Percentiles rank a stretch among this genome's conserved stretches.
These are phyloP conservation scores for Mortierella sp. DNA, from an alignment of 371 early-diverging fungal genomes.

Conservation along the genomic window DNA sequence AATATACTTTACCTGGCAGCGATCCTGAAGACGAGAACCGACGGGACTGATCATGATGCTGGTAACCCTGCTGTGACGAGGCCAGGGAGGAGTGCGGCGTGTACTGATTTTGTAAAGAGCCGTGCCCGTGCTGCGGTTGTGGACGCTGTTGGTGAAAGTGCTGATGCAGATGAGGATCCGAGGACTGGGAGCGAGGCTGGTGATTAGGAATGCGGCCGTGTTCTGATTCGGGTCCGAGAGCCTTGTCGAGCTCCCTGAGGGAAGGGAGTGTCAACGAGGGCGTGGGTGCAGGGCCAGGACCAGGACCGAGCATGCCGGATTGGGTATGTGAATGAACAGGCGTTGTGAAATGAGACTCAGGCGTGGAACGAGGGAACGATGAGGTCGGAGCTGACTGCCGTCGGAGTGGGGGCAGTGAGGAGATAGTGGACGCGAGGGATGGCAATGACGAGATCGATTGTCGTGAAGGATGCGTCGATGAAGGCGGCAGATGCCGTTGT, in stretches of 20 bases:
- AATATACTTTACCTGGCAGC: constrained; percentile 15
- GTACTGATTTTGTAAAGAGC: background rate
- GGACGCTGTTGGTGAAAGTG: constrained; percentile 36
- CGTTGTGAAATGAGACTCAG: background rate
- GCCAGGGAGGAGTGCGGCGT: constrained; percentile 4
- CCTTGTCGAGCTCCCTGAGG: constrained; percentile 38
- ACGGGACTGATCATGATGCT: constrained; percentile 11
- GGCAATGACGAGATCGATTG: background rate
- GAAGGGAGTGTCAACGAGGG: constrained; percentile 45
- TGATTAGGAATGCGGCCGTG: constrained; percentile 10
- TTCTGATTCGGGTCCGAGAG: constrained; percentile 29
- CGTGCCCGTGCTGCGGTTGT: constrained; percentile 3
- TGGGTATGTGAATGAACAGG: background rate
- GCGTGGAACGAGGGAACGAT: background rate
- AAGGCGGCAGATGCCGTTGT: constrained; percentile 5
- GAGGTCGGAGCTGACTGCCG: background rate
- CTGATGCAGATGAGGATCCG: constrained; percentile 48
- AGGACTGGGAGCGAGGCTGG: constrained; percentile 37
- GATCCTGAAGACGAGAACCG: constrained; percentile 18
- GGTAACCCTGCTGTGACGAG: constrained; percentile 13
- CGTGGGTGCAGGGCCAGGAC: constrained; percentile 46
- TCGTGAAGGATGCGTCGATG: background rate
- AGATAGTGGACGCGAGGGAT: constrained; percentile 1
- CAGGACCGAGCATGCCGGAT: constrained; percentile 48
- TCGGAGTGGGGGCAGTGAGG: background rate